A percentile compares a stretch with the other conserved stretches of the same genome.
Conservation (phyloP, 2,329 filamentous ascomycete species). For the Sporothrix dimorphospora region DNA sequence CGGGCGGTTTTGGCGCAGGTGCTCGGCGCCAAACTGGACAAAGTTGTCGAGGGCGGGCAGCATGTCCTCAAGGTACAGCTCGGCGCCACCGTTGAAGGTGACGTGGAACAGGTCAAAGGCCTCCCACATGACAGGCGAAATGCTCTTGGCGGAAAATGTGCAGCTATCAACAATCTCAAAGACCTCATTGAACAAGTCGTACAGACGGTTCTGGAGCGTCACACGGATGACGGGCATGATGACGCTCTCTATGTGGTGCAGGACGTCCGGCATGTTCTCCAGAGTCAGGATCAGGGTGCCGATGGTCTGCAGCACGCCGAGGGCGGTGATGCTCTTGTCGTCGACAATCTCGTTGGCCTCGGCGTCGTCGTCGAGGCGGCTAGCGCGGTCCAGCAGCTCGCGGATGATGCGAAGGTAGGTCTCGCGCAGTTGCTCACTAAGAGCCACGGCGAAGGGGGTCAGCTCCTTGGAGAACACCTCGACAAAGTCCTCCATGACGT, state of each 20-base stretch:
- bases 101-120: conserved; percentile 96
- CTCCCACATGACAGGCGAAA: conserved; percentile 97
- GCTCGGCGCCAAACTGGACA: conserved; percentile 84
- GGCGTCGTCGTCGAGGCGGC: conserved; percentile 75
- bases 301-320: conserved; percentile 96
- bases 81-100: conserved; percentile 95
- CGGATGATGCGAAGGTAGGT: conserved; percentile 93
- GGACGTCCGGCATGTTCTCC: conserved; percentile 94
- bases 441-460: conserved; percentile 92
- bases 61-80: conserved; percentile 98
- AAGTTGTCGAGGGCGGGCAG: conserved; percentile 97
- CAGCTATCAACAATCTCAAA: conserved; percentile 99
- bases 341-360: conserved; percentile 89
- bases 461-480: conserved; percentile 97
- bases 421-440: conserved; percentile 93
- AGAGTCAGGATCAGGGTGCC: conserved; percentile 95
- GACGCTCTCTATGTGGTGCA: conserved; percentile 91
- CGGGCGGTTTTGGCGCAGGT: conserved; percentile 78
- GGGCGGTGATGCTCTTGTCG: conserved; percentile 96
- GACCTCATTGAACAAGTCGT: conserved; percentile 95
- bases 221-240: conserved; percentile 97
- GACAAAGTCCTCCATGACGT: conserved; percentile 99
- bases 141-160: conserved; percentile 94
- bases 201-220: conserved; percentile 96
- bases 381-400: conserved; percentile 87